These are phyloP conservation scores for Fusarium palustre DNA, from an alignment of 2,329 filamentous ascomycete genomes.

Conservation along the genomic window DNA sequence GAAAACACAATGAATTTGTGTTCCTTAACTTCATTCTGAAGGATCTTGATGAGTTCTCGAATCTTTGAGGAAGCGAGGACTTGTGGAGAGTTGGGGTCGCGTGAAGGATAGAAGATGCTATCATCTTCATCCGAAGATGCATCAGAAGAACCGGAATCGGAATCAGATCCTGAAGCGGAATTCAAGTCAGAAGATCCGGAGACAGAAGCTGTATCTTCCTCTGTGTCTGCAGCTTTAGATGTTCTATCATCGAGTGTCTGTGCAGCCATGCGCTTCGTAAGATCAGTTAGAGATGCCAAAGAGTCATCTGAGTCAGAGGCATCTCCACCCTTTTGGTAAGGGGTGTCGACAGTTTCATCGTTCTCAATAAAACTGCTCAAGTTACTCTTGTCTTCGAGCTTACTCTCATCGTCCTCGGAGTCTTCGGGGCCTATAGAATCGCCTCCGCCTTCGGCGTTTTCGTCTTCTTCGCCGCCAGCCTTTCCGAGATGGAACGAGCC, in stretches of 20 bases:
- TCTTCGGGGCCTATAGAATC: slow-evolving; percentile 81
- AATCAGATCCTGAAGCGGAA: slow-evolving; percentile 41
- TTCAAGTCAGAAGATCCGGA: slow-evolving; percentile 30
- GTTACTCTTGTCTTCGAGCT: slow-evolving; percentile 65
- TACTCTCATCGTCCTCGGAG: slow-evolving; percentile 66
- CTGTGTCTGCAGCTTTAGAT: slow-evolving; percentile 22
- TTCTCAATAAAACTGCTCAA: slow-evolving; percentile 67
- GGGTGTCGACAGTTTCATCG: slow-evolving; percentile 57
- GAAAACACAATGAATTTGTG: slow-evolving; percentile 99
- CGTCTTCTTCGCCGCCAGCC: slow-evolving; percentile 86
- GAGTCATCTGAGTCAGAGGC: slow-evolving; percentile 48
- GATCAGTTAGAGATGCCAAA: slow-evolving; percentile 51
- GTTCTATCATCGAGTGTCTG: slow-evolving; percentile 52
- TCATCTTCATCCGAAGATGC: slow-evolving; percentile 54
- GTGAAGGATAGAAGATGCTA: slow-evolving; percentile 44
- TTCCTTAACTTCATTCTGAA: slow-evolving; percentile 79
- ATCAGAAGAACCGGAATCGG: slow-evolving; percentile 31
- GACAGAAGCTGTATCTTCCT: slow-evolving; percentile 29
- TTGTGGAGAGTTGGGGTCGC: slow-evolving; percentile 49
- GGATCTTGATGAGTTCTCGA: slow-evolving; percentile 82
- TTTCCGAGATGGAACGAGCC: slow-evolving; percentile 73
- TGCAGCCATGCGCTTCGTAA: slow-evolving; percentile 54
- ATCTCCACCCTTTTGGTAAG: slow-evolving; percentile 44
- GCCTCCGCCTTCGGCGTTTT: slow-evolving; percentile 87
- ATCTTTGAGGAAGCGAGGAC: slow-evolving; percentile 89